Evolutionary conservation across 2,329 filamentous ascomycete species (phyloP), one percentile per base, ranked within the genome.

Genomic region (Hymenoscyphus linearis): DNA sequence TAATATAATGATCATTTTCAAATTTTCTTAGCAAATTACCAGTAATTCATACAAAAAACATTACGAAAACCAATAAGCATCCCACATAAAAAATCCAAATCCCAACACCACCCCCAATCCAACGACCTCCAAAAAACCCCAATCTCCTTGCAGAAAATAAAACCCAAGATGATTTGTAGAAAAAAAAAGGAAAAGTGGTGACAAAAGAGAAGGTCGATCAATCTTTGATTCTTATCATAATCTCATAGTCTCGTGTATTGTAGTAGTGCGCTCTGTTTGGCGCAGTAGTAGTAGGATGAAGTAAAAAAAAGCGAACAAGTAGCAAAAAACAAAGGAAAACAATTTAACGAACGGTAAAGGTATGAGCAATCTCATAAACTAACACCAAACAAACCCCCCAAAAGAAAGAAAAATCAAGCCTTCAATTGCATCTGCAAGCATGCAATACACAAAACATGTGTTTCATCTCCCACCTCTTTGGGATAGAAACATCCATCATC

Each of bases 401-500:
- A n/a, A 25, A 60, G 71, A 59, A 73, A 52, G 68, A 6, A 44
- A n/a, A 25, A 60, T 71, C 60, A 73, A 52, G 68, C 69, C 76
- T 87, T 88, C 67, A 87, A 75, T 73, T 87, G 83, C 66, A 76
- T 78, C 68, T 81, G 77, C 66, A 85, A 80, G 70, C 85, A 88
- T 12, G 70, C 72, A n/a, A 84, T 86, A 72, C 85, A 88, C 63
- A 86, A 74, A 22, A 87, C 80, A 54, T 83, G 75, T 63, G 77
- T 79, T 57, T 76, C 72, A 3, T 78, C 78, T n/a, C 76, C 77
- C 25, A 80, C 78, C 58, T 82, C 77, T 64, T 82, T 81, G 47
- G 84, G 83, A 71, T 87, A 88, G 66, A 88, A 83, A 71, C 86
- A 83, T 0, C 85, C 85, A 67, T 88, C 85, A 37, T 83, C 80